Percentiles rank a stretch among this genome's conserved stretches.
These are phyloP conservation scores for Gentiana macrophylla DNA, from an alignment of 257 asterid genomes.

Conservation along the genomic window DNA sequence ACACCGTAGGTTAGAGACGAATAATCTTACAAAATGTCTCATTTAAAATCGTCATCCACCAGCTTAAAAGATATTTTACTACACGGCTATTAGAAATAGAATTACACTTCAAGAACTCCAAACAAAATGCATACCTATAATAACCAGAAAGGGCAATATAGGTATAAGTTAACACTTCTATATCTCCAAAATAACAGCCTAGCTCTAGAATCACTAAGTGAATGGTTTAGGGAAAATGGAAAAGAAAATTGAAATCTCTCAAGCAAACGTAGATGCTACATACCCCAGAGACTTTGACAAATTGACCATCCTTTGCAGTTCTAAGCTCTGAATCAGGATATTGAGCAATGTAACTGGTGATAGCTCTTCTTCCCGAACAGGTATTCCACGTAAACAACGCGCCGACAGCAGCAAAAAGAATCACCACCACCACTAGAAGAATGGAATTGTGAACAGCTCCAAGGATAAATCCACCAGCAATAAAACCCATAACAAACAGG, in stretches of 20 bases:
- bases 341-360: constrained; percentile 37
- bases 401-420: constrained; percentile 51
- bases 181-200: no score
- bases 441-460: constrained; percentile 58
- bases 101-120: no score
- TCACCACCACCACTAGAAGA: constrained; percentile 48
- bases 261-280: background rate
- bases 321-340: constrained; percentile 68
- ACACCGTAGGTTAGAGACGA: no score
- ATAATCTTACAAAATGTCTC: no score
- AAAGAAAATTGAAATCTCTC: background rate
- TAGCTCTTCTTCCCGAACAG: constrained; percentile 57
- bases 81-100: no score
- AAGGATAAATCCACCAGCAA: constrained; percentile 64
- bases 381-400: constrained; percentile 51
- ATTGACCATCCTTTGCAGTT: constrained; percentile 79
- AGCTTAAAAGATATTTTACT: no score
- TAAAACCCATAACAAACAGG: constrained; percentile 60
- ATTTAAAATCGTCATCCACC: no score
- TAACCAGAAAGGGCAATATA: no score
- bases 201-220: no score
- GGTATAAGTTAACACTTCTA: no score
- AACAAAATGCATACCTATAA: no score
- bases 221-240: background rate
- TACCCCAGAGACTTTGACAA: constrained; percentile 91